These are phyloP conservation scores for Heliophila coronopifolia DNA, from an alignment of 441 rosid genomes.

Conservation along the genomic window DNA sequence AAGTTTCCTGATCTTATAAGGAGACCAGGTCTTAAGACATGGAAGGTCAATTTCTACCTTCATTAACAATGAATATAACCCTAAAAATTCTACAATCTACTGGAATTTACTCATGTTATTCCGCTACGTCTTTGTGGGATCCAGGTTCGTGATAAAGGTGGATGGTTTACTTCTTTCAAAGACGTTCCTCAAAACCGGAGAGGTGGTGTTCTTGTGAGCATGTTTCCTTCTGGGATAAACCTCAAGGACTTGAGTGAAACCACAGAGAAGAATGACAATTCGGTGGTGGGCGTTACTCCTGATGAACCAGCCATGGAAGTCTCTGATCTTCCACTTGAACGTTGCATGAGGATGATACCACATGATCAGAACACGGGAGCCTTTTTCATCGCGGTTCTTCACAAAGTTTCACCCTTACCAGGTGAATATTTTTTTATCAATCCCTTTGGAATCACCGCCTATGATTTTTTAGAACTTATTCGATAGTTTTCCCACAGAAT, in stretches of 20 bases:
- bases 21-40: conserved; percentile 74
- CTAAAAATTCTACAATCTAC: no score
- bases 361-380: conserved; percentile 98
- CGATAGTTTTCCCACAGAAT: conserved; percentile 13
- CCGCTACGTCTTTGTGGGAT: conserved; percentile 15
- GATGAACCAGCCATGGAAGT: conserved; percentile 48
- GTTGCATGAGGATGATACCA: conserved; percentile 87
- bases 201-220: conserved; percentile 55
- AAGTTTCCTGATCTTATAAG: conserved; percentile 78
- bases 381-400: conserved; percentile 83
- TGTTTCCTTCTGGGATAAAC: conserved; percentile 78
- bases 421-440: no score
- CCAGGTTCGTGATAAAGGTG: conserved; percentile 69
- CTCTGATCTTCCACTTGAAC: conserved; percentile 72
- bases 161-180: conserved; percentile 66
- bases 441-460: not conserved
- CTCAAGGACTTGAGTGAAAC: conserved; percentile 25
- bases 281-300: no score
- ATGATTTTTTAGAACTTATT: not conserved
- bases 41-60: conserved; percentile 91
- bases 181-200: conserved; percentile 50
- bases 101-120: no score
- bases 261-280: no score
- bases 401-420: conserved; percentile 66
- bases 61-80: no score